Evolutionary conservation across 2,329 filamentous ascomycete species (phyloP).

Genomic region (Fusarium cicatricum): DNA sequence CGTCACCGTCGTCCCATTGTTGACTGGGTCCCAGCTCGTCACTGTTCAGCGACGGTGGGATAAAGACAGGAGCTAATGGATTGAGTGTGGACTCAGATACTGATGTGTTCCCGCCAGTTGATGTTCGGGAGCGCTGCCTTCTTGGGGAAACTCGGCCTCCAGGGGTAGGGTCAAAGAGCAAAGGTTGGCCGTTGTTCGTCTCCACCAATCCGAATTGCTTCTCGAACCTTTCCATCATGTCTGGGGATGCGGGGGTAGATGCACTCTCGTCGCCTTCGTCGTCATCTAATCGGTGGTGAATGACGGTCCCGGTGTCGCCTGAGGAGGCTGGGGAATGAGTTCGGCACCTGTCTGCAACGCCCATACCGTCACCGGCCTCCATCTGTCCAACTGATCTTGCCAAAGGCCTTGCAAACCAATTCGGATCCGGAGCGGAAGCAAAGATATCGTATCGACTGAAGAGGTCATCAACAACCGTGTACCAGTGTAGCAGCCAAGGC

Average conservation of each 20-base stretch:
- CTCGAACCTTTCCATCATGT: not conserved
- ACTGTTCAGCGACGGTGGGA: not conserved
- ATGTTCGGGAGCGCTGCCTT: not conserved
- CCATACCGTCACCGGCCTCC: no score
- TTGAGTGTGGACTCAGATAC: not conserved
- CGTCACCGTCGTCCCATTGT: not conserved
- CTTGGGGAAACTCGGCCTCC: not conserved
- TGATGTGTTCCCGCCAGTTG: not conserved
- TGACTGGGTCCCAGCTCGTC: not conserved
- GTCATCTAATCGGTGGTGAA: not conserved
- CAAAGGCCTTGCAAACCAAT: slow-evolving; percentile 42
- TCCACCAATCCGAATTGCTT: not conserved
- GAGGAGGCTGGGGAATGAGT: not conserved
- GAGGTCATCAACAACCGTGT: slow-evolving; percentile 37
- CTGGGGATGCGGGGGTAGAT: not conserved
- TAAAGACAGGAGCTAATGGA: slow-evolving; percentile 1
- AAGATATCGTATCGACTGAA: slow-evolving; percentile 28
- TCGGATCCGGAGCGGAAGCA: slow-evolving; percentile 26
- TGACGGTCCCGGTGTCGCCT: not conserved
- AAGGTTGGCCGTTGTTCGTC: not conserved
- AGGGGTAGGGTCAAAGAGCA: slow-evolving; percentile 10
- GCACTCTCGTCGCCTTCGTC: not conserved
- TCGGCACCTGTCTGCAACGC: not conserved
- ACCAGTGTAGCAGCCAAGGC: slow-evolving; percentile 44
- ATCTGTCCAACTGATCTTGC: not conserved